Base-by-base conservation (phyloP, 805 yeast species). In the Metschnikowia dekortorum region DNA sequence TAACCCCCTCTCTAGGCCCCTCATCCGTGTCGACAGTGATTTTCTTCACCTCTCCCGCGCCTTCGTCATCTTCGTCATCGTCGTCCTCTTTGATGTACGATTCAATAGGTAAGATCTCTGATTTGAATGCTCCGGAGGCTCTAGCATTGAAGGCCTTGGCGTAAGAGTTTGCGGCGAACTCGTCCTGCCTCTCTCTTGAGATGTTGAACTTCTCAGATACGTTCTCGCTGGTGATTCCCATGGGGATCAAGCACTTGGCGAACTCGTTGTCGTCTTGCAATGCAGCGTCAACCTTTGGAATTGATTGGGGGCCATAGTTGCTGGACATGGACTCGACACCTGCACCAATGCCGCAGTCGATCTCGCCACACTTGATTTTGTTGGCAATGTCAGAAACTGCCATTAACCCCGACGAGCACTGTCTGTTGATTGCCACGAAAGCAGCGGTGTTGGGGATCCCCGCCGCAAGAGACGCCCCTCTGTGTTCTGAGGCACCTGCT, bases 221-320 rank as follows among this genome's bases (percentile, higher is more conserved):
- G 67, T 92, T 92, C 74, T 92, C 98, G 64, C 89, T 87, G 48
- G 98, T 92, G 62, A 85, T 84, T 42, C 98, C 98, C 98, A 92
- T 92, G 57, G 98, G 98, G 55, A 92, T 82, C 68, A 86, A 72
- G 71, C 97, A 92, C 68, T 84, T 84, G 71, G 62, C 68, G 69
- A 73, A 65, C 59, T 70, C 72, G 22, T 64, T 57, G 56, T 72
- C 53, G 22, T 71, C 74, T 51, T 60, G 63, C 55, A 71, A 61
- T 47, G 61, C 69, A 11, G 56, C 43, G 57, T 69, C 72, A 33
- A 71, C 61, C 62, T 68, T 67, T 47, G 89, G 85, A 52, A 85
- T 71, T 38, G 92, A 82, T 58, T 80, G 79, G 26, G 94, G 87
- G n/a, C 94, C 94, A 67, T 87, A 90, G 73, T 85, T 84, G 55